These are phyloP conservation scores for Termitomyces bulborhizus DNA, from an alignment of 768 basidiomycete genomes.

Conservation along the genomic window DNA sequence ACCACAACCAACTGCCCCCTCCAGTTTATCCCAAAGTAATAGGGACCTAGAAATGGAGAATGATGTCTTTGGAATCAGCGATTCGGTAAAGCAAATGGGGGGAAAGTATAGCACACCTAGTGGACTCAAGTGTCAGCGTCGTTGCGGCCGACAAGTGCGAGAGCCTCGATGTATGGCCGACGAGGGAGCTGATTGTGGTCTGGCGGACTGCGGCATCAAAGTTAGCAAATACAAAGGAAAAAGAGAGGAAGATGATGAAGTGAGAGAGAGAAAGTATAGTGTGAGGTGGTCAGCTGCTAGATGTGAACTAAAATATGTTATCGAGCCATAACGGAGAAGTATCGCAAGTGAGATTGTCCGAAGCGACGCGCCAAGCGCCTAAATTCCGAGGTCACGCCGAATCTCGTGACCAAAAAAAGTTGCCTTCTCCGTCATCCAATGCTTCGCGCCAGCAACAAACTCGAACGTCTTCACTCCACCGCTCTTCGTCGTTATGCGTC, in stretches of 20 bases:
- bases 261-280: slow-evolving; percentile 12
- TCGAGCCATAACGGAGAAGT: slow-evolving; percentile 19
- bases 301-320: neutral
- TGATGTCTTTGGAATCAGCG: neutral
- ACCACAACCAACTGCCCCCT: no score
- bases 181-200: slow-evolving; percentile 32
- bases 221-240: slow-evolving; percentile 23
- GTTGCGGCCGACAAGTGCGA: slow-evolving; percentile 17
- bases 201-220: slow-evolving; percentile 29
- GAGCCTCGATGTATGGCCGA: slow-evolving; percentile 31
- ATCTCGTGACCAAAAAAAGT: slow-evolving; percentile 10
- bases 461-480: slow-evolving; percentile 1
- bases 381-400: slow-evolving; percentile 11
- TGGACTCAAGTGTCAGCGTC: slow-evolving; percentile 14
- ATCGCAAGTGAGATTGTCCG: slow-evolving; percentile 18
- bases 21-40: no score
- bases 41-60: no score
- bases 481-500: slow-evolving; percentile 4
- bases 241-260: slow-evolving; percentile 16
- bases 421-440: neutral
- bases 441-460: slow-evolving; percentile 2
- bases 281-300: neutral
- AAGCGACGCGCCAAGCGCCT: neutral
- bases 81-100: neutral
- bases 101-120: slow-evolving; percentile 22